Base-by-base conservation (phyloP, 2,329 filamentous ascomycete species). In the Aspergillus sp. region DNA sequence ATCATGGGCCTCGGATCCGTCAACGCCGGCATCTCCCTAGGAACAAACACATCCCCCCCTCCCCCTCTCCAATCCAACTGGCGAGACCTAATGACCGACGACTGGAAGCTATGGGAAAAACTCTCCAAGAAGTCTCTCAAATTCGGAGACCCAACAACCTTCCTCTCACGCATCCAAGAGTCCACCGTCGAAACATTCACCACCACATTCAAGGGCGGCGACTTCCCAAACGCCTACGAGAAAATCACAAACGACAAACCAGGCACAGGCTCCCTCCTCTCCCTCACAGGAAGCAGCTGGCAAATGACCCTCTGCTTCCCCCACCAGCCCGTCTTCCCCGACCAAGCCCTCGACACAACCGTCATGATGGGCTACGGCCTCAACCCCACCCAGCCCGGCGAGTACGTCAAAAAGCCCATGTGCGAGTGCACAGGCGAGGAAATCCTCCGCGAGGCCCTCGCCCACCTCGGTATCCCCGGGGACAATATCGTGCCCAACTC, bases 351-450 rank as follows among this genome's bases (percentile, higher is more conserved):
- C 46, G 61, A 67, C 51, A 66, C 69, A 39, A 63, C 72, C 41
- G 73, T 77, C 17, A 65, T 77, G 51, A 76, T 74, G 71, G 73
- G 75, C 9, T 78, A 77, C 57, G 73, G 69, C 3, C 66, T 77
- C 19, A 69, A 73, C 34, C 71, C 73, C 1, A 65, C 68, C 2
- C 57, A 63, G 45, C 57, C 61, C 2, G 75, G 76, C 15, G 70
- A 74, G 57, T 76, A 66, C 56, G 66, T 76, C 41, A 66, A 72
- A 52, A 78, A 77, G 61, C 64, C 70, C 5, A 76, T 77, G 73
- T 61, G 63, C 15, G 68, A 71, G n/a, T 77, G 75, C 59, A 70
- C 70, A 1, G 76, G 75, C 4, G 62, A 68, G 51, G 75, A 78
- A 59, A 74, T 77, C 57, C 61, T 74, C 9, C 62, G 58, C 24